Evolutionary conservation across 441 rosid genomes (phyloP).

Genomic region (Croton setiger): DNA sequence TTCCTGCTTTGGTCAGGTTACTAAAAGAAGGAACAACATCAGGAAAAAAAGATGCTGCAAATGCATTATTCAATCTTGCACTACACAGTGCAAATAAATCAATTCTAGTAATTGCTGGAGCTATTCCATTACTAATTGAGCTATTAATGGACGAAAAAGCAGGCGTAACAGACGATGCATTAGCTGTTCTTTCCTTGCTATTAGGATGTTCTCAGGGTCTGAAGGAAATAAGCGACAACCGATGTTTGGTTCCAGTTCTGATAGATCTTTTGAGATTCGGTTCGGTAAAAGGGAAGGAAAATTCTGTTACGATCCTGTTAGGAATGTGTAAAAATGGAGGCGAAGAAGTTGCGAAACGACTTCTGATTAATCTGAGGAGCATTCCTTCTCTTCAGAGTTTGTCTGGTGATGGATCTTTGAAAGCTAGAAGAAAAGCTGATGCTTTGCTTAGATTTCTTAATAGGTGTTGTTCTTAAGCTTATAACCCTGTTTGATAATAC

Average conservation of each 20-base stretch:
- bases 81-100: constrained; percentile 45
- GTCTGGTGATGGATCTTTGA: constrained; percentile 53
- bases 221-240: constrained; percentile 44
- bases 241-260: constrained; percentile 50
- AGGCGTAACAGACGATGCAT: constrained; percentile 64
- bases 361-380: constrained; percentile 58
- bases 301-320: constrained; percentile 49
- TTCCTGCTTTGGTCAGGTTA: constrained; percentile 46
- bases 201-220: constrained; percentile 45
- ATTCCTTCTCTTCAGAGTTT: constrained; percentile 60
- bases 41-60: constrained; percentile 61
- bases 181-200: constrained; percentile 43
- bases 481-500: constrained; percentile 29
- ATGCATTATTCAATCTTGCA: constrained; percentile 52
- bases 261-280: constrained; percentile 61
- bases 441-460: constrained; percentile 63
- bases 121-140: constrained; percentile 52
- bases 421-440: constrained; percentile 62
- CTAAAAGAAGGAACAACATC: constrained; percentile 54
- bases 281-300: constrained; percentile 62
- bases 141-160: constrained; percentile 61
- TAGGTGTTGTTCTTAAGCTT: constrained; percentile 54
- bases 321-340: constrained; percentile 66
- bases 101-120: constrained; percentile 36
- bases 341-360: constrained; percentile 44